Base-by-base conservation (phyloP, 345 rosid genomes). In the Camelina sativa region DNA sequence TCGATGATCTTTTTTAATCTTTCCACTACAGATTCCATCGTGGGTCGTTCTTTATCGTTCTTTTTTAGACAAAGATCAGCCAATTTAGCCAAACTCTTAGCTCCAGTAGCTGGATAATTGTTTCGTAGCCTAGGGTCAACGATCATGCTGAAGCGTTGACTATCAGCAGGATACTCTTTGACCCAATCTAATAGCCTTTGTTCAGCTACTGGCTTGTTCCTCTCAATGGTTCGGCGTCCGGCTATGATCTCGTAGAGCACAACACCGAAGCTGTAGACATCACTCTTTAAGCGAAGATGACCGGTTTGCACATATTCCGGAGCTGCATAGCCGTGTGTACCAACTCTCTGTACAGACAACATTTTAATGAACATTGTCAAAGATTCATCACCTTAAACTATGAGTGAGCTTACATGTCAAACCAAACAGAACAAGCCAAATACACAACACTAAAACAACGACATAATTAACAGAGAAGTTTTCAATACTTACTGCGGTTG, bases 241-340 rank as follows among this genome's bases (percentile, higher is more conserved):
- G 95, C 80, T 15, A 93, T 86, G 74, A 87, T 82, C 86, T 93
- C 98, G 19, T 89, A 93, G 8, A 86, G 73, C 2, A 89, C 97
- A 17, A 93, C 97, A 7, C 98, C 98, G 37, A 88, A 91, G 77
- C 98, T 91, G 85, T 92, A 93, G 0, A 91, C 97, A 47, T 91
- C 98, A 32, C 97, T 91, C 62, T 84, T 87, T 15, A 81, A 38
- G 11, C 96, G 87, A 41, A 93, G 84, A 82, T 84, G 96, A 17
- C 98, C 97, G 0, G 98, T 91, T 81, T 88, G 79, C 0, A 93
- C 77, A 55, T 93, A 93, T 66, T 93, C 98, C 0, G 98, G 98
- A 41, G 96, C 97, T 22, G 98, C 98, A 76, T 93, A 93, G 10
- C 98, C 98, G 3, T 82, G 74, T 15, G 98, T 93, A 19, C 97